Evolutionary conservation across 345 rosid species (phyloP), one percentile per base, ranked within the genome.

Genomic region (Viola odorata): DNA sequence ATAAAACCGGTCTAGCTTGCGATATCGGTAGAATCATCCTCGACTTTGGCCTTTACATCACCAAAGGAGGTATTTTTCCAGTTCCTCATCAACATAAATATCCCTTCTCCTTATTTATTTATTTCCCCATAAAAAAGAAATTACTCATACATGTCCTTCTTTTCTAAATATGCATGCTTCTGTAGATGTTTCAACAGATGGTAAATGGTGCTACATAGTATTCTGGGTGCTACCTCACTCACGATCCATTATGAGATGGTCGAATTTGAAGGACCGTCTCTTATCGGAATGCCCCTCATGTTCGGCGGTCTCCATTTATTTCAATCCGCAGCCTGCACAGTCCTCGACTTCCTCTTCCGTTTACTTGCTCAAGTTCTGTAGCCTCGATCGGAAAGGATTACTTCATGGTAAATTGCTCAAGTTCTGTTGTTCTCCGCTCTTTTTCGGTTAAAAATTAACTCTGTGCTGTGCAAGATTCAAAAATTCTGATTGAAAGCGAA

Each of bases 141-240:
- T 42, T 7, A 47, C 12, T 23, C 5, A 47, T 6, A 47, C 11
- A 9, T 45, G 8, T 45, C 13, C n/a, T 47, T 47, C 5, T 47
- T 47, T 9, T 2, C 13, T 11, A 9, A 11, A 44, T 3, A 47
- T 3, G 4, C 2, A 7, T 7, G n/a, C 41, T 53, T 53, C n/a
- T 17, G 44, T 75, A 91, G 98, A 91, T 86, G 78, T 91, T 63
- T 84, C 98, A 14, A 88, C 95, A 0, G 96, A 91, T 81, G 96
- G 95, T 63, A 82, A 65, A 65, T 88, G 95, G 95, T 91, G 91
- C 73, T 88, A 77, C 70, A 42, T 91, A 36, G 87, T 88, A 2
- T 74, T 91, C 45, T 91, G 89, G 90, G 98, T 91, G 55, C 70
- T 82, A 70, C 95, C 87, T 39, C 68, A 63, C 69, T 72, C 78